Evolutionary conservation across 495 filamentous ascomycete species (phyloP), one percentile per base, ranked within the genome.

Genomic region (Penicillium macrosclerotiorum): DNA sequence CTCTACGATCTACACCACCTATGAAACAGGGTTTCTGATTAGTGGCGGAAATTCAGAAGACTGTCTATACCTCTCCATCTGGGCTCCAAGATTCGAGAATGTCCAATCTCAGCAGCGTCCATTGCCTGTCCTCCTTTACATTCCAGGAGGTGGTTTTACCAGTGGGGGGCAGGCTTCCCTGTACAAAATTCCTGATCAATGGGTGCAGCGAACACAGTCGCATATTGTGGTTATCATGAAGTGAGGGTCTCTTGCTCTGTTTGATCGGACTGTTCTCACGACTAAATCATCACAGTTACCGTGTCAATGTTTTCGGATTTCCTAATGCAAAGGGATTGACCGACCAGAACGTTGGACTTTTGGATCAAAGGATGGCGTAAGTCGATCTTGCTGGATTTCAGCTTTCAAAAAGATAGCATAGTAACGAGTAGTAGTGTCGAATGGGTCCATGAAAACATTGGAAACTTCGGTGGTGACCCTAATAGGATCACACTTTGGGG

Each of bases 31-130:
- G 6, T 42, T 49, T n/a, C 18, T 42, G 5, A n/a, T 37, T 6
- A 42, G 31, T 25, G 46, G 46, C 0, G 46, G 37, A 0, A 49
- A 37, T 30, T 42, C 37, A 0, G 67, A 71, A 42, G 67, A 71
- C 40, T 71, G 67, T 39, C 49, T 71, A 20, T 59, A 48, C 18
- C 55, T 71, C 27, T 67, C 67, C 36, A 54, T 71, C 26, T 61
- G 60, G 61, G 47, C 61, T 29, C 46, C 46, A 8, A 19, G 13
- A 2, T 9, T 41, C 29, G 25, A 41, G 1, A 20, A 19, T 3
- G n/a, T 30, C 5, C 38, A n/a, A 5, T 36, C n/a, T 1, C 20
- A 42, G 24, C 37, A 49, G 20, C 22, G 38, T 2, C 46, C 46
- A 2, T 22, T 52, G 23, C 49, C 49, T 3, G 49, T 52, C 9